A percentile compares a stretch with the other conserved stretches of the same genome.
Evolutionary conservation across 2,329 filamentous ascomycete genomes (phyloP).

Genomic region (Phaeophleospora eucalypticola): DNA sequence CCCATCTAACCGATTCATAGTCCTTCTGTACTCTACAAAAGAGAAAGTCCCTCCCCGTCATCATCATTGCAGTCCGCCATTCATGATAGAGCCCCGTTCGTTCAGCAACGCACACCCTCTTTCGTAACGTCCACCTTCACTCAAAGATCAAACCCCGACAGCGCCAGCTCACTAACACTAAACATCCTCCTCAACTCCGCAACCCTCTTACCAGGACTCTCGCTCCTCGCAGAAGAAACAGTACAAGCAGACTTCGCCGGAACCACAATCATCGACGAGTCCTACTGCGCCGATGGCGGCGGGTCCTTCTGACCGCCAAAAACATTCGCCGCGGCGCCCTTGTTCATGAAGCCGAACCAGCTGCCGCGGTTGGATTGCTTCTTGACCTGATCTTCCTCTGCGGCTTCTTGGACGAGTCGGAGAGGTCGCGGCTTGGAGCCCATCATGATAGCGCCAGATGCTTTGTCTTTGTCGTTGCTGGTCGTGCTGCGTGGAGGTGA

Average conservation of each 20-base stretch:
- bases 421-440: slow-evolving; percentile 75
- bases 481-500: slow-evolving; percentile 58
- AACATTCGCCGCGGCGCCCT: slow-evolving; percentile 11
- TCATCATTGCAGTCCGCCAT: no score
- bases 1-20: no score
- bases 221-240: no score
- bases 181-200: background rate
- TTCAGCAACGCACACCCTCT: no score
- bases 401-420: slow-evolving; percentile 75
- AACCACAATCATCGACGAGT: background rate
- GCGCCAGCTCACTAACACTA: background rate
- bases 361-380: slow-evolving; percentile 44
- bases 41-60: no score
- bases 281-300: slow-evolving; percentile 4
- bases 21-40: no score
- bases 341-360: slow-evolving; percentile 48
- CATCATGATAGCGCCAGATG: slow-evolving; percentile 42
- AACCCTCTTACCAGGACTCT: background rate
- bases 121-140: no score
- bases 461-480: slow-evolving; percentile 30
- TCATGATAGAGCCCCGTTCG: no score
- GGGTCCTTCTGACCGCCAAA: slow-evolving; percentile 4
- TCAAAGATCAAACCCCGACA: no score
- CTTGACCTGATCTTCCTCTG: slow-evolving; percentile 37
- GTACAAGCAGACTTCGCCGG: background rate